Percentiles rank a stretch among this genome's conserved stretches.
Evolutionary conservation across 2,329 filamentous ascomycete species (phyloP).

Genomic region (Epichloe elymi): DNA sequence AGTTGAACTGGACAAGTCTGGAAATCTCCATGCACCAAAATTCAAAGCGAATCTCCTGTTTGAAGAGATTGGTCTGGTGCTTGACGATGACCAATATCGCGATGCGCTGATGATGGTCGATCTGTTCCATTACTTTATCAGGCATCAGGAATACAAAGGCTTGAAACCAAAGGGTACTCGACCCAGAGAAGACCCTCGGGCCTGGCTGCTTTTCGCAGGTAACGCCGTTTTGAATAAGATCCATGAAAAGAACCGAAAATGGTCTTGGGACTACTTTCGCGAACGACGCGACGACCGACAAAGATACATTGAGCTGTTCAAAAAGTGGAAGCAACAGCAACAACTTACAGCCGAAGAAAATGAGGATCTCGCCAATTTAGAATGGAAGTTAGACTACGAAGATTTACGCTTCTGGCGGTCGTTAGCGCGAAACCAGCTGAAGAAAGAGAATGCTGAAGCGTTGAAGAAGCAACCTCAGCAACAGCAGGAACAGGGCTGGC

Average conservation of each 20-base stretch:
- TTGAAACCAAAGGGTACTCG: constrained; percentile 69
- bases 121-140: constrained; percentile 94
- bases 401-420: constrained; percentile 97
- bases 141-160: constrained; percentile 94
- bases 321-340: constrained; percentile 77
- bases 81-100: constrained; percentile 95
- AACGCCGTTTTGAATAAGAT: constrained; percentile 86
- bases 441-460: constrained; percentile 88
- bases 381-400: constrained; percentile 84
- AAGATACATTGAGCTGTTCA: constrained; percentile 88
- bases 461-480: constrained; percentile 47
- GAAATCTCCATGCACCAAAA: constrained; percentile 63
- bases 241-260: constrained; percentile 80
- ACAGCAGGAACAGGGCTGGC: constrained; percentile 71
- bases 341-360: constrained; percentile 58
- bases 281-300: constrained; percentile 83
- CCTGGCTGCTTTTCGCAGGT: constrained; percentile 87
- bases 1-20: constrained; percentile 88
- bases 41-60: constrained; percentile 87
- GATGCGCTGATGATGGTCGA: constrained; percentile 97
- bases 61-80: constrained; percentile 93
- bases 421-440: constrained; percentile 80
- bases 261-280: constrained; percentile 93
- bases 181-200: constrained; percentile 79
- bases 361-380: constrained; percentile 61